Conservation (phyloP, 1,284 basidiomycete species). For the Pyrrhoderma noxium region DNA sequence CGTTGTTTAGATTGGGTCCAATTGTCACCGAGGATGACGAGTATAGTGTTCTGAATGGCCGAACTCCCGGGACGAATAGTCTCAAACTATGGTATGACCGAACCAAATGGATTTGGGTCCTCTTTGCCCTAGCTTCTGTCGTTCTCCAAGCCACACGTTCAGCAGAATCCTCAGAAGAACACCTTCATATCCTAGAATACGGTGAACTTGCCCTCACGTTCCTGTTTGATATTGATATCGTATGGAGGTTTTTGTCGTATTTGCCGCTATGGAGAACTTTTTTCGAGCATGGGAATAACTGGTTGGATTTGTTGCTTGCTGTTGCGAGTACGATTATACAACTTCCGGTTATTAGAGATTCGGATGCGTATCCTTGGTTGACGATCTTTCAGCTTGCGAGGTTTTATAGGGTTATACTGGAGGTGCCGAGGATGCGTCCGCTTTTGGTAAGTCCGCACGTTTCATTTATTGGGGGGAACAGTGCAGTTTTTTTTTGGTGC, state of each 20-base stretch:
- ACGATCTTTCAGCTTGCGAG: slow-evolving; percentile 84
- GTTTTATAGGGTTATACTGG: slow-evolving; percentile 92
- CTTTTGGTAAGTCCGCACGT: slow-evolving; percentile 60
- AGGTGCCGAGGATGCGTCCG: slow-evolving; percentile 79
- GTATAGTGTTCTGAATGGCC: slow-evolving; percentile 45
- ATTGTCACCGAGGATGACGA: slow-evolving; percentile 53
- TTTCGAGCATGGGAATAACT: slow-evolving; percentile 64
- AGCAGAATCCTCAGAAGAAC: slow-evolving; percentile 42
- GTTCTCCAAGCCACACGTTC: slow-evolving; percentile 74
- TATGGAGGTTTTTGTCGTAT: slow-evolving; percentile 65
- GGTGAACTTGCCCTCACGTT: slow-evolving; percentile 79
- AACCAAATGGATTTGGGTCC: slow-evolving; percentile 72
- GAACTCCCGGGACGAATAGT: slow-evolving; percentile 38
- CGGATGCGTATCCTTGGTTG: slow-evolving; percentile 79
- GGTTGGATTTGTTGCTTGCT: slow-evolving; percentile 79
- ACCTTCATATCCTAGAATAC: slow-evolving; percentile 46
- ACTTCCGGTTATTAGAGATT: slow-evolving; percentile 69
- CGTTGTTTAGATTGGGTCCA: slow-evolving; percentile 33
- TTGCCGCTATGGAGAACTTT: slow-evolving; percentile 83
- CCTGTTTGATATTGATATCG: slow-evolving; percentile 85
- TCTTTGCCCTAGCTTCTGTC: slow-evolving; percentile 67
- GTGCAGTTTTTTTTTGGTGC: neutral
- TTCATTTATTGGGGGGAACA: no score
- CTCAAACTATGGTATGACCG: slow-evolving; percentile 52
- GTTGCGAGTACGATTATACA: slow-evolving; percentile 78